Percentiles rank a stretch among this genome's conserved stretches.
Conservation (phyloP, 768 basidiomycete species). For the Amanita brunnescens region DNA sequence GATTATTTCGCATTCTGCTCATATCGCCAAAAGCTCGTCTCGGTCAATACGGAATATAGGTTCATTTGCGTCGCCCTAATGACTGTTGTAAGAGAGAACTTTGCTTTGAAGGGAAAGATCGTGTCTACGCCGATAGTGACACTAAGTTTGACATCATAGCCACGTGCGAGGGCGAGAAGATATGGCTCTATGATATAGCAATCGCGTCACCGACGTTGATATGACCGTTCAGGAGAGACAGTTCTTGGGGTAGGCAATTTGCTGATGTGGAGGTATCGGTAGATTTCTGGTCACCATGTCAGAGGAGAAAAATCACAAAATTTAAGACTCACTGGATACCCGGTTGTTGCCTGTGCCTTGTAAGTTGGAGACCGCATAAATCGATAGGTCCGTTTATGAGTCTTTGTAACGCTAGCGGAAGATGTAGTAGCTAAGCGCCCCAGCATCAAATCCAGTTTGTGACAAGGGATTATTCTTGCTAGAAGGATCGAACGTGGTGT, state of each 20-base stretch:
- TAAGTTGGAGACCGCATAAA: slow-evolving; percentile 40
- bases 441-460: not conserved
- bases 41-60: slow-evolving; percentile 82
- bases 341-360: not conserved
- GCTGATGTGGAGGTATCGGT: not conserved
- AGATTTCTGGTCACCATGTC: not conserved
- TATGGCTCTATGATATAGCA: slow-evolving; percentile 80
- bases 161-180: slow-evolving; percentile 75
- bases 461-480: not conserved
- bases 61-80: slow-evolving; percentile 25
- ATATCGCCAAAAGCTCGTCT: slow-evolving; percentile 88
- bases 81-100: not conserved
- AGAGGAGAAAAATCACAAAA: not conserved
- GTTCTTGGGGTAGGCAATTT: not conserved
- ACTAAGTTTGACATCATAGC: slow-evolving; percentile 69
- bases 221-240: slow-evolving; percentile 53
- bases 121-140: slow-evolving; percentile 79
- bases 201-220: slow-evolving; percentile 77
- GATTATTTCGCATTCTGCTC: slow-evolving; percentile 82
- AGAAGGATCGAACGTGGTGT: slow-evolving; percentile 27
- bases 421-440: slow-evolving; percentile 6
- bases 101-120: slow-evolving; percentile 33
- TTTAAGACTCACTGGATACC: not conserved
- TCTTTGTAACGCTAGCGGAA: slow-evolving; percentile 33
- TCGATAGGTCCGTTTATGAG: slow-evolving; percentile 73